These are phyloP conservation scores for Zoysia matrella DNA, from an alignment of 202 grass and related monocot species.

Conservation along the genomic window DNA sequence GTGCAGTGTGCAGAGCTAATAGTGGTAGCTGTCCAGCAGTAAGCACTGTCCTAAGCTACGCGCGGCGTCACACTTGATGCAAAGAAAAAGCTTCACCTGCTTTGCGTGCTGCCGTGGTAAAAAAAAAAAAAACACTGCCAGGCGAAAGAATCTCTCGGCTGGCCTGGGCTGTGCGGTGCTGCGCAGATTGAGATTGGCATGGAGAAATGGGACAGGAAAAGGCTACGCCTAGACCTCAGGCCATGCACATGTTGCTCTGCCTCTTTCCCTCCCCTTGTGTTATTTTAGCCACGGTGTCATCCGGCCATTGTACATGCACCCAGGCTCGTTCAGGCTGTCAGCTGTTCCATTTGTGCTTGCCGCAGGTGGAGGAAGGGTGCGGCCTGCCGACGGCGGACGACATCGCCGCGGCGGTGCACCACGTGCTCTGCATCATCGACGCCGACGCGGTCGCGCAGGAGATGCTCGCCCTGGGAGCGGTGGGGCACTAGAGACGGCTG, in stretches of 20 bases:
- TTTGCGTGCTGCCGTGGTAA: neutral
- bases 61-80: constrained; percentile 17
- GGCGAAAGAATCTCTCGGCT: constrained; percentile 39
- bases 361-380: constrained; percentile 92
- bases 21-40: neutral
- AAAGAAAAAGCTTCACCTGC: constrained; percentile 14
- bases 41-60: constrained; percentile 17
- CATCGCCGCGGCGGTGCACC: constrained; percentile 82
- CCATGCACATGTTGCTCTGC: too few relatives aligned
- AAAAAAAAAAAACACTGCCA: neutral
- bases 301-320: constrained; percentile 9
- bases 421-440: constrained; percentile 70
- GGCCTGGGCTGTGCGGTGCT: neutral
- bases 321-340: neutral
- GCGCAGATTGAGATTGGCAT: constrained; percentile 23
- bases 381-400: constrained; percentile 71
- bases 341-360: neutral
- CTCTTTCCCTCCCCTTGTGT: neutral
- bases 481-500: neutral
- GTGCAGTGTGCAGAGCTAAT: constrained; percentile 2
- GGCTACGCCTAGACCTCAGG: constrained; percentile 20
- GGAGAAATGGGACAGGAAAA: constrained; percentile 41
- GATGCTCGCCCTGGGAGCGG: too few relatives aligned
- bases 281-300: neutral
- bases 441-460: constrained; percentile 38